Base-by-base conservation (phyloP, 2,329 filamentous ascomycete genomes). In the Sporothrix curviconia region DNA sequence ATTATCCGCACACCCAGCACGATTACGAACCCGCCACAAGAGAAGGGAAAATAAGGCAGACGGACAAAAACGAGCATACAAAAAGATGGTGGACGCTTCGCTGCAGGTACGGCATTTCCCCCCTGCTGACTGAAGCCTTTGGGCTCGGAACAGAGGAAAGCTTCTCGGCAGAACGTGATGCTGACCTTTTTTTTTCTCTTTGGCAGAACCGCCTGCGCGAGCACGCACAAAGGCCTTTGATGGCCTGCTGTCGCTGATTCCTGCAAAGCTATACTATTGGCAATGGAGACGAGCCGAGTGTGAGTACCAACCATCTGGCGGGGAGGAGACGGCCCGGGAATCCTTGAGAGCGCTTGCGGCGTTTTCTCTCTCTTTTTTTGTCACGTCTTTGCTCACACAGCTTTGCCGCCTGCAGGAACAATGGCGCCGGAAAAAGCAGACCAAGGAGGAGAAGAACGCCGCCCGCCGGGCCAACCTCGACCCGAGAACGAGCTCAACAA, bases 381-480 rank as follows among this genome's bases (percentile, higher is more conserved):
- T n/a, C n/a, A n/a, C n/a, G n/a, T n/a, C n/a, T n/a, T n/a, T n/a
- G n/a, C n/a, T n/a, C 17, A 50, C 28, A 17, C 11, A 34, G 25
- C 8, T 34, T n/a, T n/a, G n/a, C 8, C 3, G 22, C 28, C 22
- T 40, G 9, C 47, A 95, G 90, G 88, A 94, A 66, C 90, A 96
- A 85, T 95, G 91, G 90, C 85, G 86, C 71, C 87, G 87, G 69
- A 95, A 94, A 75, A 97, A 97, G 77, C 92, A 97, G 75, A 92
- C 90, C 52, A 96, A 95, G 70, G 88, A 90, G 71, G 82, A 96
- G 72, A 91, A 91, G 74, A 82, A 86, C 68, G 63, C 61, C 14
- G 64, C 63, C 8, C 57, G 61, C 36, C 59, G 57, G 11, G 90
- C 88, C 60, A 97, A 96, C 75, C 81, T 97, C 40, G 90, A 97